phyloP scores from a whole-genome alignment of 78 protist genomes.

The Dictyostelium firmibasis region DNA sequence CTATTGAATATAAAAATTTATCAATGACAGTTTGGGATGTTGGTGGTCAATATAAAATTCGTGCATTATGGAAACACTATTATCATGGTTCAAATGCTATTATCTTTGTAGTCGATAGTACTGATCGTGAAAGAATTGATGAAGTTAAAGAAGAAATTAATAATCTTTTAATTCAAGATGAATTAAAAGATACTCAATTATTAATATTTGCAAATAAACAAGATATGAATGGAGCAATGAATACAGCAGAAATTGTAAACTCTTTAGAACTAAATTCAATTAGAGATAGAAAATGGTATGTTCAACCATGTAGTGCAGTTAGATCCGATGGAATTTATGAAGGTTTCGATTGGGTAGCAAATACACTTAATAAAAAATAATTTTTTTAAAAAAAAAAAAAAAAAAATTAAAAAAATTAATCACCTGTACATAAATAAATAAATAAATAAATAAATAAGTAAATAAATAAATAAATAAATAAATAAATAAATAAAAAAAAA shows the following conservation, averaged over 20 bases:
- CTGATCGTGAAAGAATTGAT: slow-evolving; percentile 89
- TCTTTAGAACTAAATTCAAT: not conserved
- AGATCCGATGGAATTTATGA: not conserved
- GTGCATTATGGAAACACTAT: slow-evolving; percentile 93
- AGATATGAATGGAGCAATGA: slow-evolving; percentile 65
- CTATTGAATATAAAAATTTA: slow-evolving; percentile 88
- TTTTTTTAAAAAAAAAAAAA: too few relatives aligned
- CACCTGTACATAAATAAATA: too few relatives aligned
- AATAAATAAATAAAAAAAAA: too few relatives aligned
- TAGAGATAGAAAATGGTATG: not conserved
- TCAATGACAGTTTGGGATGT: slow-evolving; percentile 92
- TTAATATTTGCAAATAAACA: slow-evolving; percentile 90
- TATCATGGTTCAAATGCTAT: slow-evolving; percentile 73
- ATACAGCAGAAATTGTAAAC: slow-evolving; percentile 51
- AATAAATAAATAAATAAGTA: too few relatives aligned
- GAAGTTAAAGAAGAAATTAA: slow-evolving; percentile 82
- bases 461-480: too few relatives aligned
- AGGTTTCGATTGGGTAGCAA: not conserved
- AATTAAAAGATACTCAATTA: slow-evolving; percentile 20
- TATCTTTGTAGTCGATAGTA: slow-evolving; percentile 91
- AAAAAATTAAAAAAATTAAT: too few relatives aligned
- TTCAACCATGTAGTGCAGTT: not conserved
- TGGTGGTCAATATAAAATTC: slow-evolving; percentile 95
- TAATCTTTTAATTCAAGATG: not conserved
- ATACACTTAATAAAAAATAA: not conserved